These are phyloP conservation scores for Amaranthus palmeri DNA, from an alignment of 148 eudicot genomes.

Conservation along the genomic window DNA sequence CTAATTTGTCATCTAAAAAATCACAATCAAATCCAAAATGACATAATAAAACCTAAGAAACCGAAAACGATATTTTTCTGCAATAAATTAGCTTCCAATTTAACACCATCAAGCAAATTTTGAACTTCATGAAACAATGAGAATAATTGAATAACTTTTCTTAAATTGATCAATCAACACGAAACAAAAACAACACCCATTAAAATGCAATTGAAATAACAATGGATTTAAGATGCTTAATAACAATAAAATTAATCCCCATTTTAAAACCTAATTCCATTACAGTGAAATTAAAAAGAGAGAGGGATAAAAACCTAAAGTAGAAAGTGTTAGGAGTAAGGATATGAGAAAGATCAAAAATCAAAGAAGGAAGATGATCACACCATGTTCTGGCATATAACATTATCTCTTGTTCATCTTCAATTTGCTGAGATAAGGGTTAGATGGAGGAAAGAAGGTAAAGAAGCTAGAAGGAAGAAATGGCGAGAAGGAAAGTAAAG, in stretches of 20 bases:
- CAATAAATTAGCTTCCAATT: too few species aligned
- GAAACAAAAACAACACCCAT: not conserved
- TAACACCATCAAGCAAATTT: not conserved
- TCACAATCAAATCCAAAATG: too few species aligned
- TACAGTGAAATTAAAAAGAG: not conserved
- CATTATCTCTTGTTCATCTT: constrained; percentile 23
- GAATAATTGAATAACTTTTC: not conserved
- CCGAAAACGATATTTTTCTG: too few species aligned
- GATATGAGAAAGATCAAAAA: constrained; percentile 34
- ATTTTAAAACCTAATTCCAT: not conserved
- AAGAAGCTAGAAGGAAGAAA: too few species aligned
- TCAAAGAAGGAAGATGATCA: constrained; percentile 33
- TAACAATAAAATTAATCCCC: too few species aligned
- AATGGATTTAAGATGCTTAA: too few species aligned
- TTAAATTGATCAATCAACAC: not conserved
- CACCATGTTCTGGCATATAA: constrained; percentile 37
- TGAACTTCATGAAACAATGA: not conserved
- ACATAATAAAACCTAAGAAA: too few species aligned
- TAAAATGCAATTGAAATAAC: not conserved
- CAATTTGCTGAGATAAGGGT: constrained; percentile 10
- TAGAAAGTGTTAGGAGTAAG: constrained; percentile 34
- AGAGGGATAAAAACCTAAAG: constrained; percentile 28
- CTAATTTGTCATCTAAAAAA: too few species aligned
- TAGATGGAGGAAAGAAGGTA: too few species aligned
- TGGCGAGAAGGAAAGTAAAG: too few species aligned